Evolutionary conservation across 345 rosid species (phyloP), one percentile per base, ranked within the genome.

Genomic region (Eucalyptus cloeziana): DNA sequence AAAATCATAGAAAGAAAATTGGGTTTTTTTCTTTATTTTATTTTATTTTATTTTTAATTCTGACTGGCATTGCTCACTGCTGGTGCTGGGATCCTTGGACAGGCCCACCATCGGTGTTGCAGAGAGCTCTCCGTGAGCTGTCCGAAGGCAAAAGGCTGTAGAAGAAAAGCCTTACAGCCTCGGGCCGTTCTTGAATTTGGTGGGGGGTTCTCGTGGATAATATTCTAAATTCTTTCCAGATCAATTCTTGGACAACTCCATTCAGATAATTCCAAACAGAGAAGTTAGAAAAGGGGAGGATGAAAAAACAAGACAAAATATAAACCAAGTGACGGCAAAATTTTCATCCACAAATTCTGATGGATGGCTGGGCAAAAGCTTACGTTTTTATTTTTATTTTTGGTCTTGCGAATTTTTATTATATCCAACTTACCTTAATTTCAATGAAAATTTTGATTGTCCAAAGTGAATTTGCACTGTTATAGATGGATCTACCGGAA

Each of bases 11-110:
- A 80, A 45, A 87, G 45, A 62, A 60, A 62, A 30, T 13, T 62
- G 9, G 69, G 16, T 3, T 62, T 62, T 52, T 60, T 14, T 71
- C 0, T 47, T 5, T 4, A 1, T 43, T 43, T 43, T 43, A 43
- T 43, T 64, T 33, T 88, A 25, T 27, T 86, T 31, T 54, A n/a
- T 76, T 67, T 85, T 43, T 25, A 43, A 25, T n/a, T 24, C 37
- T 87, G 31, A 60, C 67, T 27, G 67, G 67, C 67, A 12, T 25
- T 27, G 69, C 81, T 16, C 86, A 86, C 93, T 86, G 92, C 90
- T 89, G 91, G 85, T 85, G 15, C 87, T 88, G 92, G 81, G 79
- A 88, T 79, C 69, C 31, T 89, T 40, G 62, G 90, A 90, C 71
- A 60, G 88, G 60, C 86, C 49, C 76, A 79, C 67, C 24, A 49